Conservation (phyloP, 768 basidiomycete species). For the Coprinellus aureogranulatus region DNA sequence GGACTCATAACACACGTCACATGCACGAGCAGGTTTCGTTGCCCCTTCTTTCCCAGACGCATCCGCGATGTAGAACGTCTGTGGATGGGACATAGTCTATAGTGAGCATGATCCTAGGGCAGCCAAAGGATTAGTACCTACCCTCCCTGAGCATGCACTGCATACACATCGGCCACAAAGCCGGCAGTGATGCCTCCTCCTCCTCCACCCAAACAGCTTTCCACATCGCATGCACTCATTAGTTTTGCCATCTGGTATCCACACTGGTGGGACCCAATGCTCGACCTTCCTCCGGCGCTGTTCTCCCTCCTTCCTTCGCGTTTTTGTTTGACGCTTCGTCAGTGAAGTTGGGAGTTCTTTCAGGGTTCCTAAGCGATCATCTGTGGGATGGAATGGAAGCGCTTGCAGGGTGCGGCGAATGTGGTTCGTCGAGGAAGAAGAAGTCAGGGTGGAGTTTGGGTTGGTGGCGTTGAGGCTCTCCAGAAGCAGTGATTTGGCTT, state of each 20-base stretch:
- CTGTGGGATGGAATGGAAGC: slow-evolving; percentile 61
- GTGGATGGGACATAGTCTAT: not conserved
- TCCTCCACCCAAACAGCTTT: slow-evolving; percentile 69
- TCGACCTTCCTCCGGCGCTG: slow-evolving; percentile 59
- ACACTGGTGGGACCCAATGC: slow-evolving; percentile 86
- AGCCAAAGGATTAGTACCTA: too few relatives aligned
- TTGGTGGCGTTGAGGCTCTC: slow-evolving; percentile 66
- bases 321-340: slow-evolving; percentile 11
- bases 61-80: slow-evolving; percentile 86
- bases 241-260: slow-evolving; percentile 88
- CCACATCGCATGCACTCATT: slow-evolving; percentile 84
- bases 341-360: slow-evolving; percentile 11
- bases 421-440: slow-evolving; percentile 73
- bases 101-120: too few relatives aligned
- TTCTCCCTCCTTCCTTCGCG: slow-evolving; percentile 18
- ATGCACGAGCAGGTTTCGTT: slow-evolving; percentile 69
- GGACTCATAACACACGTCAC: slow-evolving; percentile 81
- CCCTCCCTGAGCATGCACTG: slow-evolving; percentile 76
- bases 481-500: slow-evolving; percentile 70
- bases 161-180: slow-evolving; percentile 87
- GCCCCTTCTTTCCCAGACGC: slow-evolving; percentile 38
- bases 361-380: slow-evolving; percentile 39
- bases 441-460: slow-evolving; percentile 79
- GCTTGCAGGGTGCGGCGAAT: slow-evolving; percentile 73
- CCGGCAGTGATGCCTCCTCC: slow-evolving; percentile 82